Evolutionary conservation across 129 eudicot genomes (phyloP), one percentile per base, ranked within the genome.

Genomic region (Cynara cardunculus): DNA sequence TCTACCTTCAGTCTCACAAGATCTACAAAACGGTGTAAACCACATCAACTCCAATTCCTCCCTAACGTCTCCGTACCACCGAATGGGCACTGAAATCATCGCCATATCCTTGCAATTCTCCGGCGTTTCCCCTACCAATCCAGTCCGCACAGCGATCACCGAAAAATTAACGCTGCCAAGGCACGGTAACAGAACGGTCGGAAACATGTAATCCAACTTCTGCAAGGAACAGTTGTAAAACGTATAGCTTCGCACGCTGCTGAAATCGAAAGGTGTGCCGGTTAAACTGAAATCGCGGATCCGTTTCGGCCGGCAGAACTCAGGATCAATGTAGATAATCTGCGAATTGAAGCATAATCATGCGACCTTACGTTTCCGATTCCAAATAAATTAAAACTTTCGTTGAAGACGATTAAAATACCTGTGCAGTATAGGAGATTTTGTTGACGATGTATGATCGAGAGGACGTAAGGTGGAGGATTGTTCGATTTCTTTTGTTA

Each of bases 141-240:
- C 28, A 74, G 72, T 41, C 13, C 83, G 61, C 64, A 80, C 62
- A 7, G 86, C 93, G 35, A 85, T 25, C 27, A 89, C 82, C 21
- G 94, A 81, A 9, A 35, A 72, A 28, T 88, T 87, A 13, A 9
- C 25, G 7, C 80, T 76, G 8, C 87, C 74, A 0, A 83, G 78
- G 61, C 97, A 89, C 26, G 37, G 32, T 35, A 89, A 37, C 37
- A 74, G 37, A n/a, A 71, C 81, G 10, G 27, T 68, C 5, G 79
- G 77, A 26, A 25, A 41, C 82, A 71, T 35, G 61, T 72, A 73
- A 19, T 49, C 81, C 2, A 24, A 1, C 44, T 30, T 3, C n/a
- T 41, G 71, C 2, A 83, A 24, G 3, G 93, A 87, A 65, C 97
- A 92, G 69, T 88, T 92, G 69, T 81, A 73, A 75, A 90, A 78